Evolutionary conservation across 2,329 filamentous ascomycete species (phyloP).

Genomic region (Cladobotryum mycophilum): DNA sequence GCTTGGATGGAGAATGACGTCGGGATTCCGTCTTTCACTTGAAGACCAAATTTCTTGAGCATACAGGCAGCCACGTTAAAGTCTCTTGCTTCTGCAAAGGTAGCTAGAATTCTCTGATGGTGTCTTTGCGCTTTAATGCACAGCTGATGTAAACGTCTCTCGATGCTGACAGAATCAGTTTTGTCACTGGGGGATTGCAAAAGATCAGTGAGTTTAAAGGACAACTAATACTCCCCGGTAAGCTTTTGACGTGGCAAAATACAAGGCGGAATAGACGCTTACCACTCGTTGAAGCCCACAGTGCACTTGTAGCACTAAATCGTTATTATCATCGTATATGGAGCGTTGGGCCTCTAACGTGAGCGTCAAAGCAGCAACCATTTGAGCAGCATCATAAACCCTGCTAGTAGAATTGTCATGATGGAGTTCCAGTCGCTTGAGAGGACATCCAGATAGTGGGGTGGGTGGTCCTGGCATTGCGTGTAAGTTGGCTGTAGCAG

Average conservation of each 20-base stretch:
- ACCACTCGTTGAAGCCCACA: conserved; percentile 21
- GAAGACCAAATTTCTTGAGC: conserved; percentile 26
- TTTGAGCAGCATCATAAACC: conserved; percentile 17
- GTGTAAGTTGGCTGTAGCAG: background rate
- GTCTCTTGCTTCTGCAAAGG: conserved; percentile 27
- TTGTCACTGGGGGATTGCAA: conserved; percentile 8
- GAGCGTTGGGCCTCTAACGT: conserved; percentile 23
- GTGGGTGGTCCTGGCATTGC: conserved; percentile 23
- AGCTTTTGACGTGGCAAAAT: too few species aligned
- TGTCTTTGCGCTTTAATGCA: conserved; percentile 21
- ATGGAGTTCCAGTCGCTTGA: conserved; percentile 24
- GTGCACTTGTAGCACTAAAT: conserved; percentile 23
- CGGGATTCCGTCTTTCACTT: conserved; percentile 13
- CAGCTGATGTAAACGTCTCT: conserved; percentile 17
- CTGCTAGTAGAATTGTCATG: conserved; percentile 16
- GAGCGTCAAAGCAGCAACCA: conserved; percentile 19
- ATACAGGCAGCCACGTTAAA: conserved; percentile 27
- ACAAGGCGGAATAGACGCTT: conserved; percentile 6
- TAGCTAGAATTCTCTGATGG: conserved; percentile 19
- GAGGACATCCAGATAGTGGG: conserved; percentile 25
- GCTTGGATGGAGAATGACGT: background rate
- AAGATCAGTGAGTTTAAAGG: conserved; percentile 24
- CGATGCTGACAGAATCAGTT: conserved; percentile 17
- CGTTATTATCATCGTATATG: conserved; percentile 9
- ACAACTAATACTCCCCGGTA: conserved; percentile 18